Base-by-base conservation (phyloP, 2,329 filamentous ascomycete genomes). In the Myotisia sp. region DNA sequence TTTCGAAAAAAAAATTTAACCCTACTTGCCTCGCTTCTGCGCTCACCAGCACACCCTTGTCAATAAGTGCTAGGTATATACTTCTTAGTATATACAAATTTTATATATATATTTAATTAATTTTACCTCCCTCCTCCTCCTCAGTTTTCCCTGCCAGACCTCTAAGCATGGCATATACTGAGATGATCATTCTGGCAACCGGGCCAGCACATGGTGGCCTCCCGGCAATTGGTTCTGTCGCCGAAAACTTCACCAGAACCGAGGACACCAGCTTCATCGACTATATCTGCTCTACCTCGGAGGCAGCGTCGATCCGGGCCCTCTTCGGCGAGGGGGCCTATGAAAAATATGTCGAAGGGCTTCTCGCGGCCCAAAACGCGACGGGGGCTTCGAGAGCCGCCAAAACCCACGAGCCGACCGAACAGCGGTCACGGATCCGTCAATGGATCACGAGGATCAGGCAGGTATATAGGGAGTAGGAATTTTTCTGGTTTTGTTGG, bases 161-260 rank as follows among this genome's bases (percentile, higher is more conserved):
- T 24, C 12, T 12, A 12, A 28, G 24, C 12, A 41, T 41, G 39
- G 26, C 39, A 29, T 41, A 39, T 20, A 41, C 37, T 12, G 33
- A 38, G 19, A 26, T 41, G 33, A 37, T 29, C 26, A 39, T 32
- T 22, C 17, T 36, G 16, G 38, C 36, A n/a, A 14, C 23, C 21
- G 36, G 29, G 8, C 37, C 29, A 14, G 19, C 35, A 14, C 7
- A 26, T 16, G 38, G 33, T 20, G 24, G 19, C 10, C 36, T 38
- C 2, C 38, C 38, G 16, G 23, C 36, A 8, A 40, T 40, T 36
- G 38, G 38, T 26, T 38, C 36, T 5, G 30, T 36, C 20, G 32
- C 35, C 32, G 28, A 32, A 20, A 29, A 37, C 14, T 12, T 28
- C 26, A 16, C 17, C 3, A 17, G 19, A 28, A 33, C 33, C 31